phyloP scores from a whole-genome alignment of 768 basidiomycete species.

The Collybiopsis luxurians region DNA sequence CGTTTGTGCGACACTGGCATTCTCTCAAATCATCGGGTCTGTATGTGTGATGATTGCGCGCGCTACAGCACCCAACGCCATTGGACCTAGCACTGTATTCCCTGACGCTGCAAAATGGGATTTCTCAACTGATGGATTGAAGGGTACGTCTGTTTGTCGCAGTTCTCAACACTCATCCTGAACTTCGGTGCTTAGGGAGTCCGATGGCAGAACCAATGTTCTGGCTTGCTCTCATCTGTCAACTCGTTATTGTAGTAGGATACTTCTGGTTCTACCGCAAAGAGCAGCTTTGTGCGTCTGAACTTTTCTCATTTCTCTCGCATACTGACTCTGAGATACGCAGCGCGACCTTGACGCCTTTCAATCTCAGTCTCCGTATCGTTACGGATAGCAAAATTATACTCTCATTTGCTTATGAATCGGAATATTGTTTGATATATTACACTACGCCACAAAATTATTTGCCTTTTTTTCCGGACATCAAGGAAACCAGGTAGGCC shows the following conservation, averaged over 20 bases:
- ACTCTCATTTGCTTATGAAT: background rate
- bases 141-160: background rate
- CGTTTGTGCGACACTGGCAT: constrained; percentile 89
- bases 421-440: background rate
- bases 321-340: too few relatives aligned
- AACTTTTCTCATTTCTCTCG: too few relatives aligned
- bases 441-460: background rate
- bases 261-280: constrained; percentile 98
- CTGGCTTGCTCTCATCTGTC: constrained; percentile 82
- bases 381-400: too few relatives aligned
- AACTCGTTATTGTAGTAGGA: constrained; percentile 82
- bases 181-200: constrained; percentile 53
- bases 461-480: background rate
- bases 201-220: constrained; percentile 86
- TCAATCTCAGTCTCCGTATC: too few relatives aligned
- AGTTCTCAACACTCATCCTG: background rate
- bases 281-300: constrained; percentile 76
- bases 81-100: constrained; percentile 88
- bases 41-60: constrained; percentile 91
- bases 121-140: constrained; percentile 53
- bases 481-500: background rate
- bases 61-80: constrained; percentile 81
- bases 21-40: constrained; percentile 88
- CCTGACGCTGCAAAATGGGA: constrained; percentile 95
- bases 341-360: too few relatives aligned